Percentiles rank a stretch among this genome's conserved stretches.
Conservation (phyloP, 164 flowering plant species). For the Stephania yunnanensis region DNA sequence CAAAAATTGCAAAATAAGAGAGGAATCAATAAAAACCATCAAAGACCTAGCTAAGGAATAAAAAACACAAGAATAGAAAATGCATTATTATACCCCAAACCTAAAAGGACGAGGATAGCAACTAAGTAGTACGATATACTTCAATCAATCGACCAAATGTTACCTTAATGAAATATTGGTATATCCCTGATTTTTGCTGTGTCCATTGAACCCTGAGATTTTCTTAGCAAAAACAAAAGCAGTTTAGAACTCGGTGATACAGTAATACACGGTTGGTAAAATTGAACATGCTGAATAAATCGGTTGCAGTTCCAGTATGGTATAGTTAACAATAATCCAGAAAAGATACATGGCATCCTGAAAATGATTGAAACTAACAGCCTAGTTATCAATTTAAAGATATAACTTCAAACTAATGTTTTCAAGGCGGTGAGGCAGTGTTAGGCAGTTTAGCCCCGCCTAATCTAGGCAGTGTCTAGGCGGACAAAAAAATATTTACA, state of each 20-base stretch:
- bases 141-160: conserved; percentile 2
- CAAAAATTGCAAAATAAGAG: no score
- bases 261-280: not conserved
- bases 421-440: no score
- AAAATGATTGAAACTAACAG: conserved; percentile 5
- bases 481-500: no score
- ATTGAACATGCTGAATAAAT: not conserved
- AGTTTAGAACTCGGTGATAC: not conserved
- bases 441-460: no score
- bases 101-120: not conserved
- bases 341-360: not conserved
- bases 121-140: conserved; percentile 6
- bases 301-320: not conserved
- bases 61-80: not conserved
- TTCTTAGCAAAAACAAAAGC: conserved; percentile 7
- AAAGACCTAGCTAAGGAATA: not conserved
- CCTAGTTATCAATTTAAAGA: not conserved
- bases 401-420: not conserved
- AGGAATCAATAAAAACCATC: not conserved
- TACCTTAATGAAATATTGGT: conserved; percentile 84
- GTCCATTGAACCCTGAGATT: conserved; percentile 56
- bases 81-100: not conserved
- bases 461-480: no score
- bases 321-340: not conserved
- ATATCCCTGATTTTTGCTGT: conserved; percentile 55